Evolutionary conservation across 306 rosid species (phyloP).

Genomic region (Citrullus colocynthis): DNA sequence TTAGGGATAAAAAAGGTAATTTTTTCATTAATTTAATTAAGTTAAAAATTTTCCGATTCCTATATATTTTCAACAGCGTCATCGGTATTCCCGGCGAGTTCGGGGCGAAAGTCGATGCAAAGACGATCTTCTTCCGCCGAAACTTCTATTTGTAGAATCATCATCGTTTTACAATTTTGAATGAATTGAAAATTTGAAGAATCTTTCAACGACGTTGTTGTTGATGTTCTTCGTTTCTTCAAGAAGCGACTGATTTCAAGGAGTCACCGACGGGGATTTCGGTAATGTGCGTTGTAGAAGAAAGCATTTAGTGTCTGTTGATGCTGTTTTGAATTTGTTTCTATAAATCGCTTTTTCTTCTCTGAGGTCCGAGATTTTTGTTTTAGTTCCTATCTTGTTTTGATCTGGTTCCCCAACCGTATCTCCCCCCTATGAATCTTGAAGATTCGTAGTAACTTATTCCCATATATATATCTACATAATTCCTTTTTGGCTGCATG

Average conservation of each 20-base stretch:
- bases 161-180: not conserved
- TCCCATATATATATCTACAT: not conserved
- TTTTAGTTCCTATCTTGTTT: not conserved
- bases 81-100: slow-evolving; percentile 5
- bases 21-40: too few species aligned
- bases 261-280: not conserved
- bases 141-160: not conserved
- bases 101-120: not conserved
- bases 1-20: too few species aligned
- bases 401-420: not conserved
- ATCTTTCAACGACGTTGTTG: not conserved
- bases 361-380: not conserved
- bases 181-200: not conserved
- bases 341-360: not conserved
- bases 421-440: not conserved
- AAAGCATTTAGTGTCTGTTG: not conserved
- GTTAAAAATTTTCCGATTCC: not conserved
- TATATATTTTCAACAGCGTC: slow-evolving; percentile 3
- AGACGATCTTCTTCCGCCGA: slow-evolving; percentile 5
- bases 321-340: not conserved
- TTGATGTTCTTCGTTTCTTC: not conserved
- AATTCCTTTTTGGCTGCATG: not conserved
- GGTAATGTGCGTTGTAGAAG: not conserved
- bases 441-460: not conserved
- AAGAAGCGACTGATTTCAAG: not conserved